Evolutionary conservation across 176 grass and related monocot genomes (phyloP).

Genomic region (Metroxylon sagu): DNA sequence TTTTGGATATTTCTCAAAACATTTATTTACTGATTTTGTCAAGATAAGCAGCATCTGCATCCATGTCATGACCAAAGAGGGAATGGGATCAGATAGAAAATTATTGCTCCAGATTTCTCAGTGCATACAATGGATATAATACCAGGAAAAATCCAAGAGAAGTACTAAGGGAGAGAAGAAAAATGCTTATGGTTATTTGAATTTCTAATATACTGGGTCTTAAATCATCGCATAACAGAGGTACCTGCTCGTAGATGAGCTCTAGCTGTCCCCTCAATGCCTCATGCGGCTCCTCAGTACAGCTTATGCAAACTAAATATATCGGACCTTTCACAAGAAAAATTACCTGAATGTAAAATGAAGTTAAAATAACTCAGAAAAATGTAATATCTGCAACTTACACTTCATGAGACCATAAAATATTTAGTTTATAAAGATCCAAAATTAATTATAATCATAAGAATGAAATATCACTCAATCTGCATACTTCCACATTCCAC

Average conservation of each 20-base stretch:
- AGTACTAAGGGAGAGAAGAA: too few species aligned
- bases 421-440: too few species aligned
- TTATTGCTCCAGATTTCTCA: too few species aligned
- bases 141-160: too few species aligned
- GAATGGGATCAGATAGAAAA: neutral
- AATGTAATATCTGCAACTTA: too few species aligned
- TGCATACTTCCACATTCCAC: too few species aligned
- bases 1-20: constrained; percentile 98
- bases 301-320: constrained; percentile 96
- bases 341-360: constrained; percentile 48
- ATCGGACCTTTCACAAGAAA: constrained; percentile 97
- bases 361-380: neutral
- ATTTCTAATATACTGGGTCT: too few species aligned
- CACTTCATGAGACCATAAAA: too few species aligned
- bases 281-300: constrained; percentile 81
- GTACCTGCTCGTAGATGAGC: constrained; percentile 97
- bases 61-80: constrained; percentile 8
- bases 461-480: too few species aligned
- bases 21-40: constrained; percentile 86
- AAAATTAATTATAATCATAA: too few species aligned
- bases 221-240: neutral
- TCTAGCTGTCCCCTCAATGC: constrained; percentile 75
- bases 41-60: constrained; percentile 91
- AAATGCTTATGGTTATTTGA: too few species aligned
- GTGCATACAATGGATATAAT: too few species aligned